phyloP scores from a whole-genome alignment of 2,329 filamentous ascomycete species.

The Microdochium paspali region DNA sequence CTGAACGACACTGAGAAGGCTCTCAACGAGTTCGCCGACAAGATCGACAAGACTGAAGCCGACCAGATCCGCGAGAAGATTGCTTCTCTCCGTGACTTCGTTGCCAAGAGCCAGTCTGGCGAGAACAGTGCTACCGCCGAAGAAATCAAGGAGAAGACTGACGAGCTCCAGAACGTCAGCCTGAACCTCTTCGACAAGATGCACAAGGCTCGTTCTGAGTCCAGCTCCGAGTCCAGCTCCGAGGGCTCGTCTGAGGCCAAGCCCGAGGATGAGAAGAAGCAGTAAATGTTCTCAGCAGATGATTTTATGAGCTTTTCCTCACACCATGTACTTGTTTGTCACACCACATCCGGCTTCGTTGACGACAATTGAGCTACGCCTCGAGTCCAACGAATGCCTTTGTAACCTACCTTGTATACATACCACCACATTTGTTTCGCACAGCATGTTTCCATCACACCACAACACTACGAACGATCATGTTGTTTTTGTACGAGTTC shows the following conservation, averaged over 20 bases:
- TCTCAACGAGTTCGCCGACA: slow-evolving; percentile 91
- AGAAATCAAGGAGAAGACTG: slow-evolving; percentile 97
- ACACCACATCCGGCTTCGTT: no score
- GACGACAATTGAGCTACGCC: no score
- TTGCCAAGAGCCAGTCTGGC: slow-evolving; percentile 89
- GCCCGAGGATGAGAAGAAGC: slow-evolving; percentile 58
- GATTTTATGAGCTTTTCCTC: slow-evolving; percentile 9
- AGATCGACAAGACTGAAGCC: slow-evolving; percentile 92
- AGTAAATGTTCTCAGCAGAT: slow-evolving; percentile 30
- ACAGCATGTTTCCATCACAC: slow-evolving; percentile 23
- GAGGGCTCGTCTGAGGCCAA: slow-evolving; percentile 26
- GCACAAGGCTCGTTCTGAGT: slow-evolving; percentile 85
- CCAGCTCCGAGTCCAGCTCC: slow-evolving; percentile 37
- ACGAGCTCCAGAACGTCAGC: slow-evolving; percentile 91
- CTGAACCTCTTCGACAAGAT: slow-evolving; percentile 99
- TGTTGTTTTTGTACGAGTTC: slow-evolving; percentile 40
- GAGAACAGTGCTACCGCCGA: slow-evolving; percentile 79
- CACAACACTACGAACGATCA: slow-evolving; percentile 30
- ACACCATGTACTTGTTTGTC: neutral
- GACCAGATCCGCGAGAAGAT: slow-evolving; percentile 95
- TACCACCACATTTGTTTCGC: slow-evolving; percentile 13
- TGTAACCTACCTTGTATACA: slow-evolving; percentile 4
- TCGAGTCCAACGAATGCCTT: no score
- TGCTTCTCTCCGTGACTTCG: slow-evolving; percentile 70
- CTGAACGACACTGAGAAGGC: slow-evolving; percentile 98